Conservation (phyloP, 164 flowering plant genomes). For the Platanus orientalis region DNA sequence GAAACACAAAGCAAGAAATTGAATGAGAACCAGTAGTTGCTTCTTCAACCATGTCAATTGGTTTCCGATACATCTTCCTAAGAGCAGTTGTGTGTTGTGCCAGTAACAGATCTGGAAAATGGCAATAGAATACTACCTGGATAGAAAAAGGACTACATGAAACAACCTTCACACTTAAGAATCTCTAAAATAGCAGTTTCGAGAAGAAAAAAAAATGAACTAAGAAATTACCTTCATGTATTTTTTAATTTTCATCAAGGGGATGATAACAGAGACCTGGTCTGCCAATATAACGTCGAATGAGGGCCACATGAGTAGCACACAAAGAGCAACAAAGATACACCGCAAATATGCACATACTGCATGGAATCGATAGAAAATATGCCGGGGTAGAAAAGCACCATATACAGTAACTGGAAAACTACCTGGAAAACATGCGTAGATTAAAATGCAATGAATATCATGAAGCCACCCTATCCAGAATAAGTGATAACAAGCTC, state of each 20-base stretch:
- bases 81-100: constrained; percentile 75
- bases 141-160: constrained; percentile 6
- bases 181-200: no score
- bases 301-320: constrained; percentile 68
- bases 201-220: neutral
- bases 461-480: no score
- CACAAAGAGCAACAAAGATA: constrained; percentile 79
- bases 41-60: constrained; percentile 78
- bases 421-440: constrained; percentile 43
- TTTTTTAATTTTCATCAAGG: constrained; percentile 63
- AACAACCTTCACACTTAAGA: neutral
- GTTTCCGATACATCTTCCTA: constrained; percentile 79
- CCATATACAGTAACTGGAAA: constrained; percentile 93
- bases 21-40: constrained; percentile 63
- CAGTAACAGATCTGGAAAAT: constrained; percentile 87
- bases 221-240: constrained; percentile 53
- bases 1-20: neutral
- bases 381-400: constrained; percentile 82
- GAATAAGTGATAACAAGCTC: constrained; percentile 6
- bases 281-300: constrained; percentile 82
- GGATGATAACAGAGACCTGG: constrained; percentile 89
- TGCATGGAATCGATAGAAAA: constrained; percentile 88
- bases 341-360: constrained; percentile 89
- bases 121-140: constrained; percentile 93
- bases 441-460: neutral